Evolutionary conservation across 1,139 yeast species (phyloP), one percentile per base, ranked within the genome.

Genomic region (Nakaseomyces sp.): DNA sequence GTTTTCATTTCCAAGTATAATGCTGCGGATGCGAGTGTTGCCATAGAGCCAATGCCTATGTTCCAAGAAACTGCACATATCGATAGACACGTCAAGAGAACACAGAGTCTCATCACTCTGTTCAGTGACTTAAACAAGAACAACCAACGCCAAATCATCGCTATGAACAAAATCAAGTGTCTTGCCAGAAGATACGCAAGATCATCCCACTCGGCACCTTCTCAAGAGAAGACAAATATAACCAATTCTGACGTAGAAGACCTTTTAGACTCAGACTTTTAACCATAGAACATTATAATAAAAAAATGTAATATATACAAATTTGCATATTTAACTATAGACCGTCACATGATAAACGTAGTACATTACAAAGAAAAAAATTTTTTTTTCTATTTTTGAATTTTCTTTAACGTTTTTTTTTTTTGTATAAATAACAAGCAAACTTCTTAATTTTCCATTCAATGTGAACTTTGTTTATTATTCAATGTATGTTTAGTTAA

Each of bases 121-220:
- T 57, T 58, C 32, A 36, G 43, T 18, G 53, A 46, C 12, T 40
- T 56, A 40, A 45, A 45, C 8, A 40, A 42, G 2, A 45, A 50
- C 24, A 46, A 40, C 10, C 51, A 47, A 33, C 42, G 45, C 15
- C 45, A 47, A 16, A 56, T 46, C 15, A 53, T 56, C n/a, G 56
- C 50, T 5, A 58, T 60, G 58, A 58, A 58, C 42, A 50, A 55
- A 35, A 47, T 46, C 2, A 50, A 53, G 40, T 55, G 61, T 39
- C 48, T 56, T 13, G 58, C 60, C 5, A 39, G 51, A 36, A 50
- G 51, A 15, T 22, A 35, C 36, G 2, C 37, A 25, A 29, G 13
- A 5, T 6, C 38, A n/a, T 1, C 18, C 2, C 28, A 12, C 3
- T 13, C 38, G 22, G 22, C 28, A 8, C 38, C 26, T 4, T 35